These are phyloP conservation scores for Epichloe scottii DNA, from an alignment of 2,329 filamentous ascomycete genomes.

Conservation along the genomic window DNA sequence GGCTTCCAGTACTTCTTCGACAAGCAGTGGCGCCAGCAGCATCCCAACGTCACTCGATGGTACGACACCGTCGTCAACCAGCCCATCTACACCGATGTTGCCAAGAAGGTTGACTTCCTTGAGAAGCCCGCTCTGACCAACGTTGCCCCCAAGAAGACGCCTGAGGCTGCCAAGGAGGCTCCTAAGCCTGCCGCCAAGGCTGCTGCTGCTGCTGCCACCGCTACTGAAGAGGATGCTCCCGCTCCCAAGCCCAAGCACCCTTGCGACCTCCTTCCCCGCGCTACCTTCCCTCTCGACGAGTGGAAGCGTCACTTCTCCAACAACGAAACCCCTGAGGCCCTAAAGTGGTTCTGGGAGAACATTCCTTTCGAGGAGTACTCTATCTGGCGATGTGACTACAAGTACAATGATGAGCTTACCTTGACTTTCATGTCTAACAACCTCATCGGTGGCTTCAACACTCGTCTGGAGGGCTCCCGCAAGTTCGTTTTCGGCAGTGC, in stretches of 20 bases:
- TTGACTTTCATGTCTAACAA: slow-evolving; percentile 98
- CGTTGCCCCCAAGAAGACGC: slow-evolving; percentile 67
- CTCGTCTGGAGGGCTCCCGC: slow-evolving; percentile 90
- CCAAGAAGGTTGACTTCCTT: slow-evolving; percentile 62
- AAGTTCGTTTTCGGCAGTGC: slow-evolving; percentile 93
- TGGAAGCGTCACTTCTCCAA: slow-evolving; percentile 99
- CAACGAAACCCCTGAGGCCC: slow-evolving; percentile 69
- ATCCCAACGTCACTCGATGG: slow-evolving; percentile 88
- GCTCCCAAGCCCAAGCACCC: slow-evolving; percentile 94
- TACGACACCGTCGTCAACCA: slow-evolving; percentile 90
- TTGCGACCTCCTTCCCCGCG: slow-evolving; percentile 67
- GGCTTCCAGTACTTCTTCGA: slow-evolving; percentile 93
- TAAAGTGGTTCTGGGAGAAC: slow-evolving; percentile 99
- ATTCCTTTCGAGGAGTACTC: slow-evolving; percentile 91
- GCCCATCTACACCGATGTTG: slow-evolving; percentile 74
- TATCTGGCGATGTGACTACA: slow-evolving; percentile 89
- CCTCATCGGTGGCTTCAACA: slow-evolving; percentile 95
- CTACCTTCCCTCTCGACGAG: slow-evolving; percentile 80
- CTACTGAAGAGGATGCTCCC: slow-evolving; percentile 29
- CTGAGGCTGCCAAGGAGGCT: slow-evolving; percentile 51
- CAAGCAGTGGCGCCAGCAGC: slow-evolving; percentile 69
- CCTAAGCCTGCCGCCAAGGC: slow-evolving; percentile 44
- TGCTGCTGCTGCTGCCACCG: slow-evolving; percentile 16
- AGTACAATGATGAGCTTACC: slow-evolving; percentile 98
- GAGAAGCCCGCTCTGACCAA: slow-evolving; percentile 67